Base-by-base conservation (phyloP, 345 rosid genomes). In the Geranium brycei region DNA sequence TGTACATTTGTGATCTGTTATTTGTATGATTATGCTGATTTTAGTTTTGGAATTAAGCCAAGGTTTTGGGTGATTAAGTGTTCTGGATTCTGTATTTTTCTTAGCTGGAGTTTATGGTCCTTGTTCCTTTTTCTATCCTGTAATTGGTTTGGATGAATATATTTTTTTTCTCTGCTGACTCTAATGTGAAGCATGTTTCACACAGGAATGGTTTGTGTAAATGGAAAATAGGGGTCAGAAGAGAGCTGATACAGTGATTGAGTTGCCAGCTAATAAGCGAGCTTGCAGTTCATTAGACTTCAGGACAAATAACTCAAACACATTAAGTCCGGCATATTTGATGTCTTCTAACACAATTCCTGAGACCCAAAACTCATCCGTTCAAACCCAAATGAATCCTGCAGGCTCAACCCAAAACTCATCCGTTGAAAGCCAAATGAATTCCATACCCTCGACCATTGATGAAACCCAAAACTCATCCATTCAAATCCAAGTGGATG, bases 151-250 rank as follows among this genome's bases (percentile, higher is more conserved):
- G 41, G 7, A 35, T 35, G 10, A 35, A 35, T 35, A 4, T 35
- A 4, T 35, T 35, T 35, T 7, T 35, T 35, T 0, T 35, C 41
- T 35, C 0, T 32, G 38, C 6, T 35, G 7, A 35, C 41, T 47
- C 53, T 47, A 47, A 47, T 47, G 14, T 19, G 17, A 55, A 19
- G 41, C 60, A 35, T 47, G 30, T 30, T 59, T 57, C 41, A 4
- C 5, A 61, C 61, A 60, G 72, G 66, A 31, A 58, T 41, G 62
- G 55, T 32, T 14, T 58, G 16, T 4, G 56, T 58, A 31, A 61
- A 92, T 92, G 96, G 96, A 71, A 67, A 87, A 73, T 76, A 84
- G 98, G 68, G 96, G 98, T 31, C 98, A 92, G 74, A 92, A 92
- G 75, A 89, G 96, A 35, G 64, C 82, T 55, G 98, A 89, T 56